Percentiles rank a stretch among this genome's conserved stretches.
Evolutionary conservation across 1,284 basidiomycete species (phyloP).

Genomic region (Ustilago bromivora): DNA sequence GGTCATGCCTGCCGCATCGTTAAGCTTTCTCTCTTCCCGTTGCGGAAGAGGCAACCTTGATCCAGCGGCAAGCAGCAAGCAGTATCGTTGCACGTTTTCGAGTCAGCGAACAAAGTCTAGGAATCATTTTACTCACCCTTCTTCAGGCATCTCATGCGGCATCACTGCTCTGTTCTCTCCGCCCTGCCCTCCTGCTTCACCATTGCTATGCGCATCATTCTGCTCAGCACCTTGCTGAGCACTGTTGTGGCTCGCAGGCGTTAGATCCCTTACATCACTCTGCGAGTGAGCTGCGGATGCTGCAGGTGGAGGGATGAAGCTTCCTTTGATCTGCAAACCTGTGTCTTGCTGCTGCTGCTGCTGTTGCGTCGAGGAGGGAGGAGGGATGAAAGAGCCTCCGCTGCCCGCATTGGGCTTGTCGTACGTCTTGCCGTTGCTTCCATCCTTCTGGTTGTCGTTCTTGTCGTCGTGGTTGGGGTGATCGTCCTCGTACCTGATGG

Average conservation of each 20-base stretch:
- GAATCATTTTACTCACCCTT: conserved; percentile 82
- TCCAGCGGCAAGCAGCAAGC: not conserved
- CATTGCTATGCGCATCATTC: conserved; percentile 1
- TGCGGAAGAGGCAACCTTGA: conserved; percentile 22
- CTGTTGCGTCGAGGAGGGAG: conserved; percentile 18
- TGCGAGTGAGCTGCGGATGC: conserved; percentile 22
- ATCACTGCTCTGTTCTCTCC: conserved; percentile 75
- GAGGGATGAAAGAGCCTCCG: conserved; percentile 39
- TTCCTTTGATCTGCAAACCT: conserved; percentile 48
- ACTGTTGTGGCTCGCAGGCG: conserved; percentile 32
- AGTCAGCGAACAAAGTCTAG: conserved; percentile 4
- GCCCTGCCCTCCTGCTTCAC: conserved; percentile 2
- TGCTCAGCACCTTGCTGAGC: conserved; percentile 5
- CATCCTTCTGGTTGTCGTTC: not conserved
- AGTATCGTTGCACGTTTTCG: not conserved
- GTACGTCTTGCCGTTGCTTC: conserved; percentile 5
- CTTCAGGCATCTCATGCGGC: conserved; percentile 96
- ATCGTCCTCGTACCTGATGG: conserved; percentile 46
- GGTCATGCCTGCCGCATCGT: not conserved
- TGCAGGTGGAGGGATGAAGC: conserved; percentile 47
- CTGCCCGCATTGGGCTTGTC: conserved; percentile 14
- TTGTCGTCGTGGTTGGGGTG: conserved; percentile 9
- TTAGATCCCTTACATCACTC: conserved; percentile 37
- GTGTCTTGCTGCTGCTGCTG: conserved; percentile 18
- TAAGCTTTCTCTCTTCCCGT: conserved; percentile 27